Evolutionary conservation across 1,284 basidiomycete species (phyloP), one percentile per base, ranked within the genome.

Genomic region (Sphaerobolus stellatus): DNA sequence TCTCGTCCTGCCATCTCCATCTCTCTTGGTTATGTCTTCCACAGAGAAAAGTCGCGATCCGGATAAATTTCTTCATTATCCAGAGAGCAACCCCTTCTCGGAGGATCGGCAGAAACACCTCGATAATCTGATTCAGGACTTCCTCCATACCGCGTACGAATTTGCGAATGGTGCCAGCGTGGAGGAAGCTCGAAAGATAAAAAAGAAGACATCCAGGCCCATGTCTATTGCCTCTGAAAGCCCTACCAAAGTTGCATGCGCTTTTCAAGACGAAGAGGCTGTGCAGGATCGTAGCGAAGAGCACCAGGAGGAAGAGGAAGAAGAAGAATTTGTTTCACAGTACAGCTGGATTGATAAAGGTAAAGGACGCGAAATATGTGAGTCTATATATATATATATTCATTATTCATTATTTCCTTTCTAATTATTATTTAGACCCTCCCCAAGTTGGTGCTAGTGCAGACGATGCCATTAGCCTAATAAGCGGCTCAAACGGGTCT

Each of bases 41-140:
- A n/a, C n/a, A n/a, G n/a, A n/a, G n/a, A n/a, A n/a, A n/a, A 25
- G 20, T 27, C 41, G 41, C 29, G 31, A 40, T 25, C 48, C 34
- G 18, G 31, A 22, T 7, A 31, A 38, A 25, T 40, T 50, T 29
- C 24, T 50, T 20, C 48, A 50, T 50, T 50, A 50, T 28, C 48
- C 48, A 40, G 48, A 50, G 16, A 40, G 18, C 16, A 36, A 50
- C 30, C 48, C 48, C 5, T 50, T 50, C n/a, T 50, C 48, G 18
- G 48, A 50, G 25, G 48, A 13, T 20, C 20, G 33, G 6, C 48
- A 50, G 34, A 40, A 36, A 40, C 48, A 36, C 2, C 22, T 50
- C 22, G 36, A 50, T 22, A 30, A 50, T 5, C 48, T 50, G 13
- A 27, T 50, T 30, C 27, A 50, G 20, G 48, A 50, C 24, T 40